Evolutionary conservation across 139 green algal species (phyloP).

Genomic region (Deuterostichococcus epilithicus): DNA sequence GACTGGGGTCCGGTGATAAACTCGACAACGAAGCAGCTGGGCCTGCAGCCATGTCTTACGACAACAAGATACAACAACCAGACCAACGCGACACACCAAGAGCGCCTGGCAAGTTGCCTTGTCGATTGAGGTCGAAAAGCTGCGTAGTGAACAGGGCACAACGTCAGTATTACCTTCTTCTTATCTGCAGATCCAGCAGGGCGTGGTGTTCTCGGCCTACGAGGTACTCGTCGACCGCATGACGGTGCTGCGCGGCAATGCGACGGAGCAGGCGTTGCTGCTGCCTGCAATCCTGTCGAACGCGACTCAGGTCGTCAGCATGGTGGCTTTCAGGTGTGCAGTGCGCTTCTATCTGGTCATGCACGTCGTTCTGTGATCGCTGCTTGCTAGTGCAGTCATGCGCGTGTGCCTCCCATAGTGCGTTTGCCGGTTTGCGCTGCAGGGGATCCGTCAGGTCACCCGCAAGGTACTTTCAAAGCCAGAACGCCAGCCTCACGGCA

Average conservation of each 20-base stretch:
- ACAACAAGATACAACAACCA: neutral
- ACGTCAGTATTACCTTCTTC: neutral
- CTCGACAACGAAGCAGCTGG: neutral
- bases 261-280: constrained; percentile 26
- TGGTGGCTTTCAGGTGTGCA: constrained; percentile 40
- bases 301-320: constrained; percentile 10
- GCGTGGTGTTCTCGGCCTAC: constrained; percentile 36
- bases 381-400: neutral
- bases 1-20: constrained; percentile 8
- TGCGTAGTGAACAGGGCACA: neutral
- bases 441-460: neutral
- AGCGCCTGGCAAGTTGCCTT: neutral
- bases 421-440: neutral
- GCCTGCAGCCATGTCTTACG: neutral
- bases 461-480: neutral
- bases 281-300: constrained; percentile 3
- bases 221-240: constrained; percentile 35
- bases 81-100: neutral
- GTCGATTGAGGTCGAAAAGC: no score
- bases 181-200: constrained; percentile 16
- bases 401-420: neutral
- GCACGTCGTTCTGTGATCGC: no score
- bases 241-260: constrained; percentile 19
- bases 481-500: neutral
- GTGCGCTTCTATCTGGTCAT: no score